Percentiles rank a stretch among this genome's conserved stretches.
phyloP scores from a whole-genome alignment of 176 grass and related monocot genomes.

The Oryza longistaminata region DNA sequence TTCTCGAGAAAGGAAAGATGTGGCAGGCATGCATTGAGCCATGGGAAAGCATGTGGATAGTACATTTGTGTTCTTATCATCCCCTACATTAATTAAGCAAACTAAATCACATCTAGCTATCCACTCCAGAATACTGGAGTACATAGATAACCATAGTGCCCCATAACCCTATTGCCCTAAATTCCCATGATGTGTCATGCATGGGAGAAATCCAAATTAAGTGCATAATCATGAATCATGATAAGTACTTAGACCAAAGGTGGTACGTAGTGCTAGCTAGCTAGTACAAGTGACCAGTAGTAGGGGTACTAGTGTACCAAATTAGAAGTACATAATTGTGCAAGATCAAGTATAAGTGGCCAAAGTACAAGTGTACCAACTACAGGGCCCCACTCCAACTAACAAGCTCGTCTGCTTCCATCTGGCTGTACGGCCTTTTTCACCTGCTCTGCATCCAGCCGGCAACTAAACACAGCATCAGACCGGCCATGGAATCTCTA shows the following conservation, averaged over 20 bases:
- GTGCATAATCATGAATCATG: neutral
- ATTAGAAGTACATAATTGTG: neutral
- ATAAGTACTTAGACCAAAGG: neutral
- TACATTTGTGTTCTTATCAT: neutral
- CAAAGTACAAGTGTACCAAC: slow-evolving; percentile 28
- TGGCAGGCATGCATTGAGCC: neutral
- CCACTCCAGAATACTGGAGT: neutral
- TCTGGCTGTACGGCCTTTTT: slow-evolving; percentile 29
- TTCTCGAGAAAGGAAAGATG: neutral
- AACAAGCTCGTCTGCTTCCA: slow-evolving; percentile 1
- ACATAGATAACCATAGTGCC: no score
- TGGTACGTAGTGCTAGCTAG: neutral
- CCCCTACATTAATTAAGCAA: neutral
- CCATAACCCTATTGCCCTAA: neutral
- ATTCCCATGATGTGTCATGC: neutral
- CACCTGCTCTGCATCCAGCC: slow-evolving; percentile 16
- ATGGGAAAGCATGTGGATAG: neutral
- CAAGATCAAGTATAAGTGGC: neutral
- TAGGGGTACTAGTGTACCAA: neutral
- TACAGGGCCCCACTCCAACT: neutral
- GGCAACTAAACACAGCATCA: neutral
- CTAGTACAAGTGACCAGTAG: neutral
- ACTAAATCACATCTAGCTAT: neutral
- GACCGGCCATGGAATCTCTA: slow-evolving; percentile 22
- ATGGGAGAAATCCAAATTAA: neutral